Evolutionary conservation across 805 yeast species (phyloP).

Genomic region (Candida koratica): DNA sequence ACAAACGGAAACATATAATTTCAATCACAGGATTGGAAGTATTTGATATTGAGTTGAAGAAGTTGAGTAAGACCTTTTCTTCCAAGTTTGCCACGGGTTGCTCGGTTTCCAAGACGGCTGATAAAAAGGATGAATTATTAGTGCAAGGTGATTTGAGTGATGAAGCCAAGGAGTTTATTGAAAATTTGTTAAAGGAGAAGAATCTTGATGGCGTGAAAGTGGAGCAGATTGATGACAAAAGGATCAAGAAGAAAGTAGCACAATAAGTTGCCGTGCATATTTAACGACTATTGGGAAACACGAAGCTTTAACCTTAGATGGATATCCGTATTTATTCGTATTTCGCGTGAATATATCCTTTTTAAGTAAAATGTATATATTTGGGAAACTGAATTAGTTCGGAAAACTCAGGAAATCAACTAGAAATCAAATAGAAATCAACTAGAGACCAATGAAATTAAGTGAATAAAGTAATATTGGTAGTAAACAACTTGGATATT

Average conservation of each 20-base stretch:
- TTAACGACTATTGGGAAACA: not conserved
- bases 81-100: constrained; percentile 96
- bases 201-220: constrained; percentile 82
- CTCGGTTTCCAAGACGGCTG: constrained; percentile 82
- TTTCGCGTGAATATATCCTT: too few species aligned
- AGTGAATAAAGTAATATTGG: too few species aligned
- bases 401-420: too few species aligned
- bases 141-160: constrained; percentile 96
- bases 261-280: too few species aligned
- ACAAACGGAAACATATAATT: constrained; percentile 82
- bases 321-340: too few species aligned
- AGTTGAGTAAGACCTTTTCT: constrained; percentile 86
- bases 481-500: too few species aligned
- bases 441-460: too few species aligned
- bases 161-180: constrained; percentile 76
- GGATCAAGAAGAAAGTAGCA: constrained; percentile 48
- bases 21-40: constrained; percentile 86
- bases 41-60: constrained; percentile 84
- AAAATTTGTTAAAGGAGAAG: constrained; percentile 68
- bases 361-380: too few species aligned
- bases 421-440: too few species aligned
- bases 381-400: too few species aligned
- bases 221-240: constrained; percentile 82
- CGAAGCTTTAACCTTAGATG: too few species aligned
- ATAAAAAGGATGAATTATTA: constrained; percentile 85